These are phyloP conservation scores for Pichia nakasei DNA, from an alignment of 805 yeast genomes.

Conservation along the genomic window DNA sequence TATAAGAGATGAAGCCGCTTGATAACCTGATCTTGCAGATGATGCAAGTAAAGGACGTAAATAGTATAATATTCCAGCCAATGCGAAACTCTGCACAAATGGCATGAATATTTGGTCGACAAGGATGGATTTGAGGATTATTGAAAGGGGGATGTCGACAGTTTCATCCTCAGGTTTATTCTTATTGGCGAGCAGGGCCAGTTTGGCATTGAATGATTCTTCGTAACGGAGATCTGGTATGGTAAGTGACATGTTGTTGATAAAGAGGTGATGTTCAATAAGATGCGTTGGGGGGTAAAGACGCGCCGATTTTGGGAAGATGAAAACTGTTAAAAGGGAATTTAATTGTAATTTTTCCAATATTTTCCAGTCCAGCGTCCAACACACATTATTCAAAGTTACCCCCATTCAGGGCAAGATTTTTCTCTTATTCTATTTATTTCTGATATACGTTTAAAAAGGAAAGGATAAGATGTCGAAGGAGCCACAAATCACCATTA, in stretches of 20 bases:
- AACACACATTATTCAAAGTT: too few species aligned
- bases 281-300: too few species aligned
- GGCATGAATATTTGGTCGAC: conserved; percentile 51
- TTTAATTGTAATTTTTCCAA: too few species aligned
- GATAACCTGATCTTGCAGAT: not conserved
- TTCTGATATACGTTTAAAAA: not conserved
- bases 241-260: too few species aligned
- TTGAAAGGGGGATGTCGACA: conserved; percentile 25
- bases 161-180: not conserved
- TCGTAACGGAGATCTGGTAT: conserved; percentile 65
- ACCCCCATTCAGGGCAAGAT: too few species aligned
- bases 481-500: conserved; percentile 80
- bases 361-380: too few species aligned
- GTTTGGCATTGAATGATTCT: conserved; percentile 44
- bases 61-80: conserved; percentile 30
- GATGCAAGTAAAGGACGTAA: conserved; percentile 26
- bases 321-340: too few species aligned
- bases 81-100: conserved; percentile 44
- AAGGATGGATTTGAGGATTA: conserved; percentile 38
- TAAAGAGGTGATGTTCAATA: too few species aligned
- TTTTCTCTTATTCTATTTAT: not conserved
- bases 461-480: conserved; percentile 11
- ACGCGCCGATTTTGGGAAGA: too few species aligned
- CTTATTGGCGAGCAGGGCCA: conserved; percentile 1
- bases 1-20: not conserved